Evolutionary conservation across 169 alveolate genomes (phyloP).

Genomic region (Cardiosporidium cionae): DNA sequence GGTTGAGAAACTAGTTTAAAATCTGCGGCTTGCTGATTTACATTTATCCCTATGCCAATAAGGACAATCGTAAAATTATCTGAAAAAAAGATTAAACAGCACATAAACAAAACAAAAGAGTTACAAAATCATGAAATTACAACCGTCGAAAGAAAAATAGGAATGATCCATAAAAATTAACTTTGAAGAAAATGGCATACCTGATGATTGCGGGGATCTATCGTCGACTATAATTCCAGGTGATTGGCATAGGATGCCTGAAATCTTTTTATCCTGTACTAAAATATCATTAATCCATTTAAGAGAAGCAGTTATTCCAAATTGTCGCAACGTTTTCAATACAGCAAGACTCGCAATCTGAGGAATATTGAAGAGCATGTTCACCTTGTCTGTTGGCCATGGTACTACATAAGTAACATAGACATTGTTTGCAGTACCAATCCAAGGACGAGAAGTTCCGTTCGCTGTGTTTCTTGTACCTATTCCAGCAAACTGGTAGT

Average conservation of each 20-base stretch:
- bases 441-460: conserved; percentile 31
- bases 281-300: conserved; percentile 53
- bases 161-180: too few relatives aligned
- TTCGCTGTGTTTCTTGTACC: conserved; percentile 43
- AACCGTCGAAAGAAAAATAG: too few relatives aligned
- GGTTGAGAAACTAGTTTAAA: too few relatives aligned
- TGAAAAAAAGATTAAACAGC: too few relatives aligned
- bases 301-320: conserved; percentile 30
- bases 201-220: too few relatives aligned
- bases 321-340: conserved; percentile 28
- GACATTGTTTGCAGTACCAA: conserved; percentile 38
- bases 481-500: conserved; percentile 44
- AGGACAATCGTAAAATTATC: too few relatives aligned
- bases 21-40: too few relatives aligned
- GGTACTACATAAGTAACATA: conserved; percentile 32
- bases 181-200: too few relatives aligned
- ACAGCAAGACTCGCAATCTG: conserved; percentile 47
- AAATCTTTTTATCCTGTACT: conserved; percentile 33
- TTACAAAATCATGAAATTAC: too few relatives aligned
- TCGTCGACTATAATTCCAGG: too few relatives aligned
- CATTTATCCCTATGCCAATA: too few relatives aligned
- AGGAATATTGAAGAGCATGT: conserved; percentile 29
- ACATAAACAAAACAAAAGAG: too few relatives aligned
- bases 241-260: conserved; percentile 37
- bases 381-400: conserved; percentile 29